Conservation (phyloP, 2,329 filamentous ascomycete genomes). For the Leptographium wingfieldii region DNA sequence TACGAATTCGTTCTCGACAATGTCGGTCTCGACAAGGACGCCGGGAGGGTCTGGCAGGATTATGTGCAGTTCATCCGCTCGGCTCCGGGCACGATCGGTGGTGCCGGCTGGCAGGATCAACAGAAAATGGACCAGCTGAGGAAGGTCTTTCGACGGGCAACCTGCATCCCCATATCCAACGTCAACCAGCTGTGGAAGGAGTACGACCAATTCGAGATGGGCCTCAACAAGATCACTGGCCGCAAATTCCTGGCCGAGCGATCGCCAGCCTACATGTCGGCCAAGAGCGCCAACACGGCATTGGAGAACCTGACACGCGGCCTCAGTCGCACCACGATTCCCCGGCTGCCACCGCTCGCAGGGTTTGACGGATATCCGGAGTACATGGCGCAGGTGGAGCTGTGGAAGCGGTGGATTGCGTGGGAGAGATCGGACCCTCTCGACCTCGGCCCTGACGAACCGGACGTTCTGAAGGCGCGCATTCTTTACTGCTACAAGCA, state of each 20-base stretch:
- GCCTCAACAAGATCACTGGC: constrained; percentile 82
- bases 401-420: constrained; percentile 88
- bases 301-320: constrained; percentile 78
- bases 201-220: constrained; percentile 93
- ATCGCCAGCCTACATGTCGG: constrained; percentile 91
- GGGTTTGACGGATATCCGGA: constrained; percentile 82
- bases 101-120: constrained; percentile 85
- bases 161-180: constrained; percentile 72
- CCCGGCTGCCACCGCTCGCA: constrained; percentile 66
- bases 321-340: constrained; percentile 64
- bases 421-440: constrained; percentile 94
- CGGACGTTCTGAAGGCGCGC: constrained; percentile 59
- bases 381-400: constrained; percentile 68
- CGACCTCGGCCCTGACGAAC: constrained; percentile 72
- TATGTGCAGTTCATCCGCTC: constrained; percentile 89
- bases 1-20: constrained; percentile 88
- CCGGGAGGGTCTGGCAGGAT: constrained; percentile 82
- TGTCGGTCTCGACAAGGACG: constrained; percentile 83
- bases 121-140: constrained; percentile 94
- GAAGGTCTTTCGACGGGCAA: constrained; percentile 84
- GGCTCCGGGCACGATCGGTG: constrained; percentile 74
- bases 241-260: constrained; percentile 91
- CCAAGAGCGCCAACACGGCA: constrained; percentile 77
- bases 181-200: constrained; percentile 89
- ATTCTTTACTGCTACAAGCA: constrained; percentile 89